phyloP scores from a whole-genome alignment of 176 grass and related monocot genomes.

The Alloteropsis semialata region DNA sequence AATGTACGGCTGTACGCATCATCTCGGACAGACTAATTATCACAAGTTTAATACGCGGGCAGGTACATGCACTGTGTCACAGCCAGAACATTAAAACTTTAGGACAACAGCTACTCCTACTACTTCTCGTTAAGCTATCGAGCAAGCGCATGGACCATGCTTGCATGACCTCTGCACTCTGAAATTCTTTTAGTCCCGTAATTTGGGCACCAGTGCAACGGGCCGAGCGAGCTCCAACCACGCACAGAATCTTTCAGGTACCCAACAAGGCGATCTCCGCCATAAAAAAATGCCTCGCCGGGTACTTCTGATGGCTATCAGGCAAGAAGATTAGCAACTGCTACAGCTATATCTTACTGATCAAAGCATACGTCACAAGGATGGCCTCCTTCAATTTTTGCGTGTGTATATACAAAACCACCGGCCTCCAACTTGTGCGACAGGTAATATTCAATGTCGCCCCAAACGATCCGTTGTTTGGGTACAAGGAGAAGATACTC shows the following conservation, averaged over 20 bases:
- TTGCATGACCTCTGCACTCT: not conserved
- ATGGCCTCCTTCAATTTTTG: not conserved
- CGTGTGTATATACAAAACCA: not conserved
- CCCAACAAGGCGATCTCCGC: not conserved
- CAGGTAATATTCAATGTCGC: conserved; percentile 28
- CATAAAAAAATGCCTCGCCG: not conserved
- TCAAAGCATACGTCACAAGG: conserved; percentile 25
- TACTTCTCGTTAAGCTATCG: too few species aligned
- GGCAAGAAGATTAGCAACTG: not conserved
- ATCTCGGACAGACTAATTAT: not conserved
- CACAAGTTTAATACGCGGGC: not conserved
- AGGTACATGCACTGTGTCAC: not conserved
- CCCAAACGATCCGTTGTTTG: conserved; percentile 10
- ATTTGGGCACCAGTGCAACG: not conserved
- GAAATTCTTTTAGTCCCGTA: conserved; percentile 26
- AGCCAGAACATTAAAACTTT: not conserved
- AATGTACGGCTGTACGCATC: not conserved
- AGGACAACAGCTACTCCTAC: not conserved
- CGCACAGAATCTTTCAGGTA: conserved; percentile 31
- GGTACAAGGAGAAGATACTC: conserved; percentile 18
- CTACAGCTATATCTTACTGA: not conserved
- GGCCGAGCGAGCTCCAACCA: not conserved
- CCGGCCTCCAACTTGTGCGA: conserved; percentile 44
- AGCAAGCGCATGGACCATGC: conserved; percentile 2
- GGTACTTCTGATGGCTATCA: conserved; percentile 1